Percentiles rank a stretch among this genome's conserved stretches.
Conservation (phyloP, 257 asterid genomes). For the Knoxia roxburghii region DNA sequence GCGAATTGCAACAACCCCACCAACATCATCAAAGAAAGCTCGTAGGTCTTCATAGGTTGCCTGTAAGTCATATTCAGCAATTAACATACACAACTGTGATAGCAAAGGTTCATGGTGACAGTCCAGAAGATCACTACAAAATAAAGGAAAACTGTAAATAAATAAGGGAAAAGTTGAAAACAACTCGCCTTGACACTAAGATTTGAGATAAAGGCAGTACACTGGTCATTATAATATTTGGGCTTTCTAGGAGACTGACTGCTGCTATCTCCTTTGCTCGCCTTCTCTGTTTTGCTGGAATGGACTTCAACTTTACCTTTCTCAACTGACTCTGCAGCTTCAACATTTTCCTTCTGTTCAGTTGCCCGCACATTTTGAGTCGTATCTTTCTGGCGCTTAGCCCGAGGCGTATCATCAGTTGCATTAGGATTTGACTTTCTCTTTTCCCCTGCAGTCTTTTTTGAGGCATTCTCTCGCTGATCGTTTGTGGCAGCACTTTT, state of each 20-base stretch:
- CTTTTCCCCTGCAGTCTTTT: conserved; percentile 59
- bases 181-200: conserved; percentile 54
- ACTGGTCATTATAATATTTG: conserved; percentile 56
- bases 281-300: conserved; percentile 28
- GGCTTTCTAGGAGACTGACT: conserved; percentile 41
- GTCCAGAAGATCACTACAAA: background rate
- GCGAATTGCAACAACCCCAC: conserved; percentile 85
- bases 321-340: conserved; percentile 31
- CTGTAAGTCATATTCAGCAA: conserved; percentile 33
- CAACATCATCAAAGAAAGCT: conserved; percentile 73
- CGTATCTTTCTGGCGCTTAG: conserved; percentile 62
- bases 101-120: background rate
- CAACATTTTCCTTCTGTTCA: conserved; percentile 32
- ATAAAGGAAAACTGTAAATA: background rate
- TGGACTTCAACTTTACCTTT: conserved; percentile 29
- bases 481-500: conserved; percentile 35
- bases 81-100: conserved; percentile 10
- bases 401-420: conserved; percentile 45
- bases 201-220: conserved; percentile 87
- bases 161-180: conserved; percentile 5
- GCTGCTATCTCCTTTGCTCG: conserved; percentile 36
- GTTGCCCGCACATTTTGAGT: conserved; percentile 35
- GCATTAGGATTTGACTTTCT: conserved; percentile 52
- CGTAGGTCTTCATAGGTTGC: conserved; percentile 57
- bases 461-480: conserved; percentile 42